Evolutionary conservation across 352 stramenopile genomes (phyloP), one percentile per base, ranked within the genome.

Genomic region (Phytophthora litchii): DNA sequence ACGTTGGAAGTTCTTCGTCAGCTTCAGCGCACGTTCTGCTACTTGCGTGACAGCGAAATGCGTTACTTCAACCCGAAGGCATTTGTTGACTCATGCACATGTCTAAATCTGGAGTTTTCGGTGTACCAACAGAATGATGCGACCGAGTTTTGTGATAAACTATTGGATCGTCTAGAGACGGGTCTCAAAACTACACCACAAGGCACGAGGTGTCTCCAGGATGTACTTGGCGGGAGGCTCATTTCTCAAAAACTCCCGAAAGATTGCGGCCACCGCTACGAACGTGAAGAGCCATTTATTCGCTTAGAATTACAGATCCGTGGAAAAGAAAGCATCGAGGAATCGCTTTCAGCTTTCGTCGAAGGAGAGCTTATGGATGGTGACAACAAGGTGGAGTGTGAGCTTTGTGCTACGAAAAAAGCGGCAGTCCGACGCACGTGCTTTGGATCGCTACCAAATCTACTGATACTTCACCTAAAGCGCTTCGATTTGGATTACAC

Each of bases 61-160:
- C 70, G 88, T 14, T 95, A 94, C 54, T 92, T 85, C 68, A 91
- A 90, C 56, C 76, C 80, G 11, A 91, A 90, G 66, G 81, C 75
- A 45, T 86, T 99, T 21, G 96, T 96, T 10, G 88, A 96, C 56
- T 84, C 86, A 11, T 96, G 86, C 61, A 93, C 90, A 40, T 95
- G 86, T 54, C 52, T 96, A 19, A 96, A 96, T 47, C 61, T 96
- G n/a, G 88, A 96, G 53, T 96, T 96, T 59, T 95, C 86, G 9
- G 95, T 99, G 7, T 99, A 98, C 74, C 97, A 99, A 68, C 98
- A 99, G 74, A 99, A 99, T 70, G 98, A 99, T 74, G 97, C 97
- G 3, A 97, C 89, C 21, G 98, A 99, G 69, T 99, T 99, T 82
- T 98, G 95, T 45, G 97, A 98, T 65, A 99, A 99, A 63, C 78